These are phyloP conservation scores for Begonia peltatifolia DNA, from an alignment of 306 rosid species.

Conservation along the genomic window DNA sequence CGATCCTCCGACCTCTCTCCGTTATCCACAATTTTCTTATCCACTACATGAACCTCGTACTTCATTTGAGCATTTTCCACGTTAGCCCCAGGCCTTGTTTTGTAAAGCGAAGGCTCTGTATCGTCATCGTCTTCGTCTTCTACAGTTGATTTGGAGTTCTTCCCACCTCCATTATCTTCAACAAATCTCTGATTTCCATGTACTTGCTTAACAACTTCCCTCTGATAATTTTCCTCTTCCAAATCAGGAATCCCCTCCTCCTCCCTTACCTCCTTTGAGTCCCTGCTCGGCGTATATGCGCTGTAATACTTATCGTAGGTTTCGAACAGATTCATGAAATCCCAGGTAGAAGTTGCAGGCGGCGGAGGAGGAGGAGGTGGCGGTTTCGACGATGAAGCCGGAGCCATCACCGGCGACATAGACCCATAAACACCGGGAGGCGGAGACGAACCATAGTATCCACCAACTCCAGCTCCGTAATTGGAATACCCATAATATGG, in stretches of 20 bases:
- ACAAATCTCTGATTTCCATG: conserved; percentile 47
- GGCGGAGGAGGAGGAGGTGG: conserved; percentile 86
- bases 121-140: conserved; percentile 12
- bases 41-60: conserved; percentile 47
- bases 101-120: conserved; percentile 22
- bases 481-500: conserved; percentile 19
- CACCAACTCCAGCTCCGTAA: conserved; percentile 25
- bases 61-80: conserved; percentile 30
- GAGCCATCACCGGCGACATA: conserved; percentile 11
- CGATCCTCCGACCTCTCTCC: conserved; percentile 43
- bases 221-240: conserved; percentile 65
- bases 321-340: conserved; percentile 54
- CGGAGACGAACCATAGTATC: conserved; percentile 18
- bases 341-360: conserved; percentile 65
- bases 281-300: conserved; percentile 54
- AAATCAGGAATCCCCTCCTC: conserved; percentile 96
- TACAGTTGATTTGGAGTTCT: conserved; percentile 13
- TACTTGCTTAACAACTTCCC: conserved; percentile 73
- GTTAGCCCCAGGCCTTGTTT: conserved; percentile 28
- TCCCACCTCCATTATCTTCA: conserved; percentile 18
- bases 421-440: conserved; percentile 24
- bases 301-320: conserved; percentile 26
- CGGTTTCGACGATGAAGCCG: conserved; percentile 35
- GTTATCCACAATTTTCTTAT: conserved; percentile 52
- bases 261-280: conserved; percentile 68